These are phyloP conservation scores for Ascochyta koolunga DNA, from an alignment of 2,329 filamentous ascomycete genomes.

Conservation along the genomic window DNA sequence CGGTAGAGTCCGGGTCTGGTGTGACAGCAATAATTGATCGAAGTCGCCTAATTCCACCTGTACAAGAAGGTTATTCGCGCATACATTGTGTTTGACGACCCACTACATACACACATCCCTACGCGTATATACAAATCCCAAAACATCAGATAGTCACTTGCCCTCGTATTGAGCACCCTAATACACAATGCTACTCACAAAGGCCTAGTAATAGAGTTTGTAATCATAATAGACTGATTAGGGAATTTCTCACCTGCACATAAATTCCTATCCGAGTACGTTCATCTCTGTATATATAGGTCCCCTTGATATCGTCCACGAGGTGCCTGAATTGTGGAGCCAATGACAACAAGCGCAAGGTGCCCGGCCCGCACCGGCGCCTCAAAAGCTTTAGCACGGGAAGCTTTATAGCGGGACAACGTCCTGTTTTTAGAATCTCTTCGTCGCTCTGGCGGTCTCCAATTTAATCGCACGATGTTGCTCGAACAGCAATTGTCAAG, in stretches of 20 bases:
- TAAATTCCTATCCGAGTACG: not conserved
- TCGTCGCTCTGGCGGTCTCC: not conserved
- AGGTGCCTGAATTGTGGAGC: not conserved
- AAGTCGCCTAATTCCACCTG: too few species aligned
- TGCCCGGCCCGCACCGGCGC: not conserved
- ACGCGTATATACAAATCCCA: too few species aligned
- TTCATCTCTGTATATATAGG: too few species aligned
- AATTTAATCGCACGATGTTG: not conserved
- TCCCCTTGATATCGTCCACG: not conserved
- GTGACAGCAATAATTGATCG: too few species aligned
- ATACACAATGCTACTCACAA: not conserved
- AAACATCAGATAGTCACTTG: too few species aligned
- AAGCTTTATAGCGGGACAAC: not conserved
- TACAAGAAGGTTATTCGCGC: too few species aligned
- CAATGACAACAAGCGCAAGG: not conserved
- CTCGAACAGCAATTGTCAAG: not conserved
- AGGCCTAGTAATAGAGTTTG: not conserved
- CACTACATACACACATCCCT: too few species aligned
- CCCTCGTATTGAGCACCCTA: too few species aligned
- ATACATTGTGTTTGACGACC: too few species aligned
- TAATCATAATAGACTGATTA: not conserved
- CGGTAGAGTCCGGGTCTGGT: too few species aligned
- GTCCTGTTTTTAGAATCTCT: not conserved
- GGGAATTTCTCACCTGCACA: not conserved
- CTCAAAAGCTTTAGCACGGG: not conserved